These are phyloP conservation scores for Smittium mucronatum DNA, from an alignment of 371 early-diverging fungal species.

Conservation along the genomic window DNA sequence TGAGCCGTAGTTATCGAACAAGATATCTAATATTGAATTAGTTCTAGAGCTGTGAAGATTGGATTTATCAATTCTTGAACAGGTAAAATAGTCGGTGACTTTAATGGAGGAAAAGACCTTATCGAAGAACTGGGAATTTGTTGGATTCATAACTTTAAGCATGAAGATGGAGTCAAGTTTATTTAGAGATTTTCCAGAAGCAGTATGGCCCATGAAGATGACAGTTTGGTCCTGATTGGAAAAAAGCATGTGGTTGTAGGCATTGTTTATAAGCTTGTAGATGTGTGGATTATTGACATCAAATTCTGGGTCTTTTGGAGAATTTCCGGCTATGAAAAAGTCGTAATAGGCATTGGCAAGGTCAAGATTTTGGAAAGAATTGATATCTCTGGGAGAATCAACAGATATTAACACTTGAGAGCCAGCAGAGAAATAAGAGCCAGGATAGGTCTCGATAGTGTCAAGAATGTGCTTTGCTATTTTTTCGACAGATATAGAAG, in stretches of 20 bases:
- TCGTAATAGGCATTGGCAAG: background rate
- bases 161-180: constrained; percentile 10
- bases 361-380: background rate
- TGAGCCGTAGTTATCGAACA: background rate
- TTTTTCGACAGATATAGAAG: too few species aligned
- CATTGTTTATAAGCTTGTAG: constrained; percentile 24
- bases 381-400: background rate
- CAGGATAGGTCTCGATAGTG: too few species aligned
- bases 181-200: constrained; percentile 73
- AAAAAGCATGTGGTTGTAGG: constrained; percentile 16
- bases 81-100: background rate
- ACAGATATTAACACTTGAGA: background rate
- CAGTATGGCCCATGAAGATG: constrained; percentile 67
- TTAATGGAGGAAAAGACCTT: background rate
- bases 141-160: background rate
- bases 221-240: background rate
- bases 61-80: background rate
- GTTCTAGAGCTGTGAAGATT: constrained; percentile 9
- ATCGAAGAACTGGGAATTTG: background rate
- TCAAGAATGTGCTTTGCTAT: too few species aligned
- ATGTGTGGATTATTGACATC: constrained; percentile 27
- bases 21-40: background rate
- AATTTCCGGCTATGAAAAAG: background rate
- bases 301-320: background rate
- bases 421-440: too few species aligned